Evolutionary conservation across 108 stramenopile genomes (phyloP).

Genomic region (Cyclostephanos invisitatus): DNA sequence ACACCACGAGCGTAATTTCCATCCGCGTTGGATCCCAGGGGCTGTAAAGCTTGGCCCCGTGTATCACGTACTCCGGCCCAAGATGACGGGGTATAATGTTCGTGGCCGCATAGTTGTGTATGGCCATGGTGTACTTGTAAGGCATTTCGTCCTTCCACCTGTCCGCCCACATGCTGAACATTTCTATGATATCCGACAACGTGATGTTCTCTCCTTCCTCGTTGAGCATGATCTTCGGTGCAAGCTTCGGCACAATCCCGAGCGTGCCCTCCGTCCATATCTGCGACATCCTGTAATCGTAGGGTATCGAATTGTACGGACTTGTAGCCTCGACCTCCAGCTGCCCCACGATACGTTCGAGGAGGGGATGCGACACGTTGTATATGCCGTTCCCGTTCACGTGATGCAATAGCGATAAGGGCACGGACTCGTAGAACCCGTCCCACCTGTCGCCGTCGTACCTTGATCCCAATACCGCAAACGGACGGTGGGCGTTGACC

Average conservation of each 20-base stretch:
- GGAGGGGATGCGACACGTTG: conserved; percentile 65
- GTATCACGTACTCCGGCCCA: conserved; percentile 67
- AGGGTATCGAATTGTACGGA: conserved; percentile 69
- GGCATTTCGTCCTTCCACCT: conserved; percentile 49
- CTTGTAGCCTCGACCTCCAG: conserved; percentile 63
- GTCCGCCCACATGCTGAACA: conserved; percentile 60
- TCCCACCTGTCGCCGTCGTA: conserved; percentile 77
- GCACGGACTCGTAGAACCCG: conserved; percentile 64
- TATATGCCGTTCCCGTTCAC: conserved; percentile 78
- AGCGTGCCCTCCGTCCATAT: conserved; percentile 69
- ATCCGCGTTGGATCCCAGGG: conserved; percentile 64
- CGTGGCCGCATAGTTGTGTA: conserved; percentile 75
- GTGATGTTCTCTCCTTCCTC: conserved; percentile 70
- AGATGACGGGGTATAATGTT: conserved; percentile 69
- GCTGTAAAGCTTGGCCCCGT: conserved; percentile 66
- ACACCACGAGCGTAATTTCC: conserved; percentile 57
- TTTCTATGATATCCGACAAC: conserved; percentile 51
- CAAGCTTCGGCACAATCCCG: conserved; percentile 50
- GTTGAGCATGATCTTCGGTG: conserved; percentile 67
- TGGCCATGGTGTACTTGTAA: conserved; percentile 61
- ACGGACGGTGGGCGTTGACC: conserved; percentile 52
- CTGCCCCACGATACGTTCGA: conserved; percentile 60
- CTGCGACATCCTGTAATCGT: conserved; percentile 70
- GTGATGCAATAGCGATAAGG: conserved; percentile 61
- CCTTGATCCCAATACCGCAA: conserved; percentile 70